Base-by-base conservation (phyloP, 2,329 filamentous ascomycete species). In the Neopestalotiopsis sp. region DNA sequence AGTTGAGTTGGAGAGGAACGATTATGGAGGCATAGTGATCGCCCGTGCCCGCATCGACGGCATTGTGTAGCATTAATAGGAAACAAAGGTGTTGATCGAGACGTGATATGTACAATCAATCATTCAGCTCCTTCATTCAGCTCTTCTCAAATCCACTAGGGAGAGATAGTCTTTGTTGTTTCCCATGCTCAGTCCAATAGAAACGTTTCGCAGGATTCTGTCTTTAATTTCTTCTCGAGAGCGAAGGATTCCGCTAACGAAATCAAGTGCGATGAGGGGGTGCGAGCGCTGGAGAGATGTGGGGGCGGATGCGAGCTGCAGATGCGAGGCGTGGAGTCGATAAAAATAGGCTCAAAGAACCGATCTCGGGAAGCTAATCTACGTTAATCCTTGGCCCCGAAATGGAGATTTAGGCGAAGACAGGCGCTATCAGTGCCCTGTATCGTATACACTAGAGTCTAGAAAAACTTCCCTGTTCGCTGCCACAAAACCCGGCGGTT, bases 191-290 rank as follows among this genome's bases (percentile, higher is more conserved):
- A 17, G 45, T 53, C 45, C 13, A 20, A 53, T 53, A 53, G 45
- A 53, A 20, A n/a, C 45, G 45, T 53, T 53, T 20, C 45, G 45
- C 45, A 53, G 45, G 45, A 53, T 53, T 9, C 45, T 9, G 45
- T 53, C n/a, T 53, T 20, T n/a, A 53, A 53, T 53, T n/a, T 20
- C 45, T 53, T 4, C n/a, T 20, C 7, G n/a, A 53, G 45, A 20
- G 45, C n/a, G 45, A 53, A 53, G 45, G 45, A 53, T 53, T n/a
- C 17, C 45, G 45, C 45, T 53, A 53, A 53, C 45, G 45, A n/a
- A 17, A 53, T 53, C 45, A 53, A 53, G 17, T 53, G 45, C 45
- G 45, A 53, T 53, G 45, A 53, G 7, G n/a, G 45, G 45, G 45
- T 53, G 45, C 45, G 13, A 20, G 45, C 13, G 45, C 45, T 53